Conservation (phyloP, 1,139 yeast genomes). For the Tardiomyces blankii region DNA sequence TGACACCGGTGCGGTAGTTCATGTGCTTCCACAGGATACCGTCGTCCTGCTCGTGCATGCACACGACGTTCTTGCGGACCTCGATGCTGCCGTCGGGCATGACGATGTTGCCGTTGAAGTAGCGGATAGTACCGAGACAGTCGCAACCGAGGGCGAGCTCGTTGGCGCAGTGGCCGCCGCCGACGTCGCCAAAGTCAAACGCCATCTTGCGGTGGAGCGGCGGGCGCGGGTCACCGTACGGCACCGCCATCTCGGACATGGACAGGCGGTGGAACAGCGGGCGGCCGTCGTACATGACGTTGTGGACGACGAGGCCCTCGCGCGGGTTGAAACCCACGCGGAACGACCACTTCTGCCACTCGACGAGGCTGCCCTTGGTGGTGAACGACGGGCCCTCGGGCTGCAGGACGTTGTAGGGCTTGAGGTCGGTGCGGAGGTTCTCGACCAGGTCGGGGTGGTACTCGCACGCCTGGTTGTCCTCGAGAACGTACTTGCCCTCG, state of each 20-base stretch:
- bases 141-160: constrained; percentile 73
- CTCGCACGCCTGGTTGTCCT: constrained; percentile 53
- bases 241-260: constrained; percentile 84
- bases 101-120: constrained; percentile 56
- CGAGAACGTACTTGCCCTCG: constrained; percentile 54
- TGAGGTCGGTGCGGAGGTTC: constrained; percentile 36
- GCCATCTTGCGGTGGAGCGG: constrained; percentile 91
- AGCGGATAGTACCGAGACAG: constrained; percentile 79
- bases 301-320: constrained; percentile 77
- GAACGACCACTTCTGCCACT: constrained; percentile 90
- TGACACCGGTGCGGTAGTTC: constrained; percentile 60
- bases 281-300: constrained; percentile 72
- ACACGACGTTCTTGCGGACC: constrained; percentile 60
- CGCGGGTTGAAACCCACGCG: constrained; percentile 64
- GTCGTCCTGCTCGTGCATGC: constrained; percentile 85
- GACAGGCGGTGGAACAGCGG: constrained; percentile 69
- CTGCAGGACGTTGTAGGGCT: constrained; percentile 66
- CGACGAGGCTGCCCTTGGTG: constrained; percentile 48
- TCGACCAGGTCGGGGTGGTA: constrained; percentile 37
- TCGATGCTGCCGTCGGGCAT: constrained; percentile 56
- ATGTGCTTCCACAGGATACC: constrained; percentile 78
- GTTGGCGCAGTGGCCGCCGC: constrained; percentile 75
- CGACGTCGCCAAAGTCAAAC: constrained; percentile 85
- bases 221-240: constrained; percentile 84
- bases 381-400: constrained; percentile 81